These are phyloP conservation scores for Chionographis japonica DNA, from an alignment of 106 monocot genomes.

Conservation along the genomic window DNA sequence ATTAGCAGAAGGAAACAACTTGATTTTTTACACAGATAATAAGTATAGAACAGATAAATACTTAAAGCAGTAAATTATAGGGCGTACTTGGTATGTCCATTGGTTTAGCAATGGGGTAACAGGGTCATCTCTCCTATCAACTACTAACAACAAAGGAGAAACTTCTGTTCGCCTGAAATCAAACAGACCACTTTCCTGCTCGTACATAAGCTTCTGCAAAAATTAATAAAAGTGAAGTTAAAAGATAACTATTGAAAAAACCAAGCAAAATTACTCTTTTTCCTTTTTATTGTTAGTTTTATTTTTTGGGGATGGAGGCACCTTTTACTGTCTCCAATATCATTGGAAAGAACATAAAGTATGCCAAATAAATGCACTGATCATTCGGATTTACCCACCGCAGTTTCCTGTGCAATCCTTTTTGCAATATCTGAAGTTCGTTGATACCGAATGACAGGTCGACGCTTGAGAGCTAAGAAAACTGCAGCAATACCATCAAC, in stretches of 20 bases:
- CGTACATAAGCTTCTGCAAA: slow-evolving; percentile 97
- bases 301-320: no score
- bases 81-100: slow-evolving; percentile 93
- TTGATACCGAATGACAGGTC: slow-evolving; percentile 96
- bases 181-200: slow-evolving; percentile 99
- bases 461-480: slow-evolving; percentile 89
- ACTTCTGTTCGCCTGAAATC: slow-evolving; percentile 97
- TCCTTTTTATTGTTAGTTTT: no score
- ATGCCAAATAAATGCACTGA: neutral
- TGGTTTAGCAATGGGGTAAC: slow-evolving; percentile 96
- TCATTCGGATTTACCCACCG: slow-evolving; percentile 49
- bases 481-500: slow-evolving; percentile 94
- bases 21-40: neutral
- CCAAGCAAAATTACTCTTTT: neutral
- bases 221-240: slow-evolving; percentile 1
- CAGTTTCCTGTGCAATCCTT: slow-evolving; percentile 85
- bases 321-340: neutral
- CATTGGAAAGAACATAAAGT: neutral
- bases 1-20: neutral
- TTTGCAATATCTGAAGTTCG: slow-evolving; percentile 95
- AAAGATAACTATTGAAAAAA: neutral
- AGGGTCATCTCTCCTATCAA: slow-evolving; percentile 99
- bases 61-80: neutral
- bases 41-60: slow-evolving; percentile 4
- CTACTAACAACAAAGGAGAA: slow-evolving; percentile 79